Evolutionary conservation across 352 stramenopile species (phyloP).

Genomic region (Aphanomyces cochlioides): DNA sequence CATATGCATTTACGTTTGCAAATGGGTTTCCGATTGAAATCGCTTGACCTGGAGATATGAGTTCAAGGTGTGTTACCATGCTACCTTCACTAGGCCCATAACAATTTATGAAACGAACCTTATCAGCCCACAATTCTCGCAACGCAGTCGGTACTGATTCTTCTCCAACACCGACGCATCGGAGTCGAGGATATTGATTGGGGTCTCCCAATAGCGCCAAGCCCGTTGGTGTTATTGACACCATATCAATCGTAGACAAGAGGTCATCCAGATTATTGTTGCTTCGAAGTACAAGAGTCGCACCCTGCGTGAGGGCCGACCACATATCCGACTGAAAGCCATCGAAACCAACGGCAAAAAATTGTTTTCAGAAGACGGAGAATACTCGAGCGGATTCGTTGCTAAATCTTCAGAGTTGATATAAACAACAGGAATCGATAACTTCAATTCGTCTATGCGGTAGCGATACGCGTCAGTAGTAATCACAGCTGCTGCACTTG

Average conservation of each 20-base stretch:
- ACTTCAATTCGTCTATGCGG: not conserved
- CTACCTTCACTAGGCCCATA: slow-evolving; percentile 8
- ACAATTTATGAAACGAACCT: slow-evolving; percentile 11
- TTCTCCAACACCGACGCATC: not conserved
- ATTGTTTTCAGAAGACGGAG: not conserved
- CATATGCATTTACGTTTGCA: not conserved
- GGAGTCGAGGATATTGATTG: not conserved
- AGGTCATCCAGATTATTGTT: not conserved
- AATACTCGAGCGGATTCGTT: not conserved
- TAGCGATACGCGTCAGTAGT: not conserved
- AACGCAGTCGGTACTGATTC: not conserved
- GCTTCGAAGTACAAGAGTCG: not conserved
- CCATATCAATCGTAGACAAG: not conserved
- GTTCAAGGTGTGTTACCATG: not conserved
- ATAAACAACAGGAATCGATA: not conserved
- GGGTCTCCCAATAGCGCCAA: not conserved
- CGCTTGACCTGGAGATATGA: not conserved
- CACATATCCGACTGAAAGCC: slow-evolving; percentile 6
- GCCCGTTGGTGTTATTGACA: not conserved
- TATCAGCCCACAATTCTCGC: not conserved
- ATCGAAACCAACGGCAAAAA: slow-evolving; percentile 6
- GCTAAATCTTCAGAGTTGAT: not conserved
- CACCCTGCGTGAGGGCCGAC: not conserved
- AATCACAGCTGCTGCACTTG: not conserved
- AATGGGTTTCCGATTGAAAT: not conserved